Base-by-base conservation (phyloP, 169 alveolate genomes). In the Fabrea salina region DNA sequence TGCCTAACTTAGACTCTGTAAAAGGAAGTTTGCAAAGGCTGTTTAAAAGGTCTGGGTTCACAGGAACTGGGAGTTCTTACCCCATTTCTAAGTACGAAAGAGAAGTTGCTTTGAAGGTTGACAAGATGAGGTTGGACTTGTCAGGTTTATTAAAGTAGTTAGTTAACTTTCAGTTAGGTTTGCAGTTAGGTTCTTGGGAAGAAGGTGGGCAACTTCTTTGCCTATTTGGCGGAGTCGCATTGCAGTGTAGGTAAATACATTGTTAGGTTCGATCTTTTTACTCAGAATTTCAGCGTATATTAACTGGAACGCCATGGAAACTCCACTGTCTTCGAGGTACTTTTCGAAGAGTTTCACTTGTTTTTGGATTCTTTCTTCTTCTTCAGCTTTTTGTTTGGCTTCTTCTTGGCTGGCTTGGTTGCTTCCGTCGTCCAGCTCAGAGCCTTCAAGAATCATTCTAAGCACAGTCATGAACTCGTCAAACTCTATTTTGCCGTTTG, bases 201-300 rank as follows among this genome's bases (percentile, higher is more conserved):
- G 78, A 7, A 67, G 27, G 33, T 67, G 78, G 2, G 56, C 91
- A 19, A 92, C 68, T 66, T 92, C 96, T 32, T 85, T 86, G 27
- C 96, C 95, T 37, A 92, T 88, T 75, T 89, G 83, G 70, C 94
- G 78, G 30, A 92, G 82, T 66, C 96, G 79, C 94, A 88, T 89
- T 19, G 96, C 93, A 13, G 95, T 89, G 82, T 92, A 92, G 25
- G 92, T 84, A 79, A 84, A 92, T 33, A 88, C 94, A 58, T 87
- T 83, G 59, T 87, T 93, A 19, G 85, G 88, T 40, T 83, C 80
- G 32, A 92, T 89, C 58, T 92, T 81, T 57, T 92, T 92, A 4
- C 87, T 53, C 25, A 89, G 80, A 6, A 92, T 74, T 64, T 92
- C 96, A 13, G 96, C 91, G 80, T 83, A 92, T 4, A 92, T 92